Evolutionary conservation across 2,329 filamentous ascomycete genomes (phyloP), one percentile per base, ranked within the genome.

Genomic region (Akanthomyces lecanii): DNA sequence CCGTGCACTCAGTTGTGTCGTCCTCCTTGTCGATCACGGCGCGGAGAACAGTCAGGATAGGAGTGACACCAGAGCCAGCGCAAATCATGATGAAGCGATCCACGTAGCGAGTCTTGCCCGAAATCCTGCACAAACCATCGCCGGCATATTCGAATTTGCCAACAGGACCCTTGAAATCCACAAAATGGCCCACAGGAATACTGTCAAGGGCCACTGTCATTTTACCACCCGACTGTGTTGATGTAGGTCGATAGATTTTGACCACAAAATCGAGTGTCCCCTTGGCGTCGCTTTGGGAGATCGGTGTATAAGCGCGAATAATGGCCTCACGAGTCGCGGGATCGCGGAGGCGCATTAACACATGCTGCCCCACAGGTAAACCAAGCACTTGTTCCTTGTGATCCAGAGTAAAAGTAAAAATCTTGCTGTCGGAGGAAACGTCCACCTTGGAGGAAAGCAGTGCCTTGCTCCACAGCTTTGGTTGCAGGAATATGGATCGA

Each of bases 41-140:
- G 8, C 90, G 81, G 57, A 96, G 78, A 2, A 96, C 90, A 70
- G 95, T 90, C 72, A 88, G 95, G 66, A 97, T 90, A 0, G 93
- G 93, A n/a, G 93, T 97, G 70, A 97, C 89, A 0, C 93, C 93
- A n/a, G 86, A 91, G 7, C 93, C 93, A 16, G 84, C 93, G 69
- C 91, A 95, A 38, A 97, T 87, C 92, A 97, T 96, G 71, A 90
- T 79, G 73, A 97, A 91, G 12, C 82, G 83, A 58, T 82, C 83
- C 1, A 96, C 83, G 0, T 69, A 74, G 12, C 87, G 78, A 63
- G 79, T 73, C 25, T 78, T 80, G 0, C 83, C 83, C 40, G 84
- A 84, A 47, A 96, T 76, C 0, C 77, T 71, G 69, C 89, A 91
- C 2, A 75, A 66, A 0, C 92, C 92, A 0, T 79, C 75, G 0